Conservation (phyloP, 495 filamentous ascomycete genomes). For the Xylaria telfairii region DNA sequence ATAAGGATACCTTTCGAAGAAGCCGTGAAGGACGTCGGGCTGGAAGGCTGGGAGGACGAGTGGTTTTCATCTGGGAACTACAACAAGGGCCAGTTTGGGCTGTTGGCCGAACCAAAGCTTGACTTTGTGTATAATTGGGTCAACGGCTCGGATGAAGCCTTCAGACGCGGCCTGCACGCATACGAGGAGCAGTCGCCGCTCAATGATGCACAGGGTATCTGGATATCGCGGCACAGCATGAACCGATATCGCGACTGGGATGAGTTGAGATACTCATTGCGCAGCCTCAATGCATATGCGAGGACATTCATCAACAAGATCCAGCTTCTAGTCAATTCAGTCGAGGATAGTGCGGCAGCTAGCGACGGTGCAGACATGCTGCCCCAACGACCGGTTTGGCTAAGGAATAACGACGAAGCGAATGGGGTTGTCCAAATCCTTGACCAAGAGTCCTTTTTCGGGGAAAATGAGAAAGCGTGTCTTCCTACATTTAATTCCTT, state of each 20-base stretch:
- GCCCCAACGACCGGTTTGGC: slow-evolving; percentile 45
- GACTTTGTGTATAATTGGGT: slow-evolving; percentile 56
- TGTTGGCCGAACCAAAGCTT: slow-evolving; percentile 47
- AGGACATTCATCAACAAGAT: slow-evolving; percentile 48
- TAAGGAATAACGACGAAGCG: slow-evolving; percentile 39
- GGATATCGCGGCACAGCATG: slow-evolving; percentile 47
- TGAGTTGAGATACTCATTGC: slow-evolving; percentile 50
- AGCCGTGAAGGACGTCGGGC: slow-evolving; percentile 39
- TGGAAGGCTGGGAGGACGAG: slow-evolving; percentile 50
- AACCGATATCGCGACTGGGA: slow-evolving; percentile 55
- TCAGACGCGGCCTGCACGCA: slow-evolving; percentile 41
- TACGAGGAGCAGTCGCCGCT: slow-evolving; percentile 49
- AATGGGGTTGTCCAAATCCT: slow-evolving; percentile 44
- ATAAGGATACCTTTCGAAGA: slow-evolving; percentile 50
- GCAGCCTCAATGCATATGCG: slow-evolving; percentile 49
- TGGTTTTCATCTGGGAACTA: slow-evolving; percentile 46
- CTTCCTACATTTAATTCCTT: slow-evolving; percentile 52
- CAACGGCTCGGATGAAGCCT: slow-evolving; percentile 48
- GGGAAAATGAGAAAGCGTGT: slow-evolving; percentile 44
- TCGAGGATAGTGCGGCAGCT: slow-evolving; percentile 30
- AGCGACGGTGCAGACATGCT: slow-evolving; percentile 35
- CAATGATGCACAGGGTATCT: slow-evolving; percentile 47
- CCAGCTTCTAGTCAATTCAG: slow-evolving; percentile 51
- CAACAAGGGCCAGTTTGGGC: slow-evolving; percentile 34
- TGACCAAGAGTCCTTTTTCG: slow-evolving; percentile 51